A percentile compares a stretch with the other conserved stretches of the same genome.
phyloP scores from a whole-genome alignment of 1,139 yeast genomes.

The Wickerhamomyces sp. region DNA sequence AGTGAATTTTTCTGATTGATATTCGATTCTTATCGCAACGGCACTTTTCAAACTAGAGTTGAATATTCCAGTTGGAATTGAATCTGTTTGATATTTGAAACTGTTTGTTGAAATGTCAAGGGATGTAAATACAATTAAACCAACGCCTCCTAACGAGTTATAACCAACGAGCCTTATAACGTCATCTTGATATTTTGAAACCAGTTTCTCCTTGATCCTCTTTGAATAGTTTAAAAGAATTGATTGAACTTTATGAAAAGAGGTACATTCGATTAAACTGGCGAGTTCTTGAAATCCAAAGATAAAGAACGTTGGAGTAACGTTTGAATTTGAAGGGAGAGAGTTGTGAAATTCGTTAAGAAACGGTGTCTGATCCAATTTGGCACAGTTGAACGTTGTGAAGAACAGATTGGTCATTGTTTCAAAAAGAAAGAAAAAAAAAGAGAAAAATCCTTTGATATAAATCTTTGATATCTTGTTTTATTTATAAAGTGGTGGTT shows the following conservation, averaged over 20 bases:
- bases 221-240: conserved; percentile 30
- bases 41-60: conserved; percentile 73
- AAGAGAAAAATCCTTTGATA: not conserved
- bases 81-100: conserved; percentile 27
- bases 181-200: conserved; percentile 31
- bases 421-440: not conserved
- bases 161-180: conserved; percentile 39
- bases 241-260: conserved; percentile 33
- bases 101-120: conserved; percentile 34
- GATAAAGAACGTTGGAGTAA: conserved; percentile 52
- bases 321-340: conserved; percentile 31
- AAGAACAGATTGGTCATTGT: conserved; percentile 13
- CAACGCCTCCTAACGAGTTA: conserved; percentile 61
- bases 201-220: too few relatives aligned
- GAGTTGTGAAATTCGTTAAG: conserved; percentile 13
- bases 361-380: conserved; percentile 25
- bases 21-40: conserved; percentile 49
- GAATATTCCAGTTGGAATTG: conserved; percentile 50
- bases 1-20: conserved; percentile 39
- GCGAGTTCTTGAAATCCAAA: conserved; percentile 77
- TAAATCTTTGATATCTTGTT: too few relatives aligned
- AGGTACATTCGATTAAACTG: conserved; percentile 58
- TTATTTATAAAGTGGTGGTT: too few relatives aligned
- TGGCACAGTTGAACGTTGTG: conserved; percentile 40
- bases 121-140: conserved; percentile 50